Evolutionary conservation across 208 protist species (phyloP), one percentile per base, ranked within the genome.

Genomic region (Trypanosoma melophagium): DNA sequence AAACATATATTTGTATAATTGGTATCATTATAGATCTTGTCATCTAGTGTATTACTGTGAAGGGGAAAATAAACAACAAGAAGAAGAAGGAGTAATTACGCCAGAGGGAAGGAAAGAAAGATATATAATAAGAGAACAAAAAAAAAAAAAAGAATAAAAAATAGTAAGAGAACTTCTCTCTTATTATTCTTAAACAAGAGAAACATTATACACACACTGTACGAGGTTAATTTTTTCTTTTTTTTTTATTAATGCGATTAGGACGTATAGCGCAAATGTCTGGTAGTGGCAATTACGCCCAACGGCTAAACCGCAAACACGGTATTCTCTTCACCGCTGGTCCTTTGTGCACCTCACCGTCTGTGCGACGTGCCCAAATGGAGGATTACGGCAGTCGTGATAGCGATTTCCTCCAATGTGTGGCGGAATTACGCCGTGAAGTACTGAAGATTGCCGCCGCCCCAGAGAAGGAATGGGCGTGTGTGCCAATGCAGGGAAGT

Each of bases 301-400:
- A 74, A 24, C 14, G 59, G 16, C 14, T 44, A 9, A 66, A 71
- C 59, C 71, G 73, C 51, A 74, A 76, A 35, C 57, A 76, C 16
- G 77, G 80, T 9, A 40, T 82, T 21, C 74, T 91, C 22, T 91
- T 87, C 66, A 91, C 85, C 0, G 83, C 85, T 42, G 85, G 85
- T 2, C 85, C 85, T 1, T 44, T 91, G 2, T 63, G 35, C 53
- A 83, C 76, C 16, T 80, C 77, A 7, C 45, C 35, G 12, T 78
- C 74, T 2, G 79, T 84, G n/a, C 83, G 83, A 28, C 62, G 62
- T 25, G 76, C 81, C 12, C 86, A 87, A 77, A 22, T 82, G 24
- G 70, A 76, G 2, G 85, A 91, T 66, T 85, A 76, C 45, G 85
- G 85, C 42, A 86, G 78, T 47, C 80, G 85, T 45, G 85, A 91